These are phyloP conservation scores for Trypanosoma brucei DNA, from an alignment of 208 protist genomes.

Conservation along the genomic window DNA sequence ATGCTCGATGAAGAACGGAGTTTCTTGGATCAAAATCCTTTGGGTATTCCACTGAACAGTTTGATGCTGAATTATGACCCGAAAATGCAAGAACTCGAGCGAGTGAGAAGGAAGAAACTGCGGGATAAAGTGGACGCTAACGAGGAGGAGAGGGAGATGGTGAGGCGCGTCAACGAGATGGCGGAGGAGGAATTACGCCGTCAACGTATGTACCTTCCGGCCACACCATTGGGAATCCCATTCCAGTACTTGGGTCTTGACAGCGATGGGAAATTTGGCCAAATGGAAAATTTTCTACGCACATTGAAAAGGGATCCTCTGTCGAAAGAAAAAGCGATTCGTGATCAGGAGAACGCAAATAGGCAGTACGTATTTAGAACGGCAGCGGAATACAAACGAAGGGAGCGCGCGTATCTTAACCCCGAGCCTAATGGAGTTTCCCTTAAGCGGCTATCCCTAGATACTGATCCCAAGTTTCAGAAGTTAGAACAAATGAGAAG, in stretches of 20 bases:
- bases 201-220: slow-evolving; percentile 62
- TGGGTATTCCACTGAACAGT: slow-evolving; percentile 32
- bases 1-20: slow-evolving; percentile 44
- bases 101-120: slow-evolving; percentile 35
- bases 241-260: slow-evolving; percentile 56
- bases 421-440: slow-evolving; percentile 68
- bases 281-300: slow-evolving; percentile 37
- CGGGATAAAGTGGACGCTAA: slow-evolving; percentile 27
- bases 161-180: slow-evolving; percentile 51
- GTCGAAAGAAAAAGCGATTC: slow-evolving; percentile 15
- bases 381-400: slow-evolving; percentile 34
- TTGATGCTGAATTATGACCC: slow-evolving; percentile 44
- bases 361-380: slow-evolving; percentile 50
- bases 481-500: slow-evolving; percentile 58
- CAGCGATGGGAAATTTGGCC: slow-evolving; percentile 50
- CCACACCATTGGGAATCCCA: slow-evolving; percentile 61
- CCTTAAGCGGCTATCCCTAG: slow-evolving; percentile 50
- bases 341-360: slow-evolving; percentile 39
- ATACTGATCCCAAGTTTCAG: slow-evolving; percentile 56
- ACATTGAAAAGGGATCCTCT: slow-evolving; percentile 21
- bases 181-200: slow-evolving; percentile 41
- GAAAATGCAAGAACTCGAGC: slow-evolving; percentile 63
- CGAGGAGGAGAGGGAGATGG: slow-evolving; percentile 58
- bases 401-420: slow-evolving; percentile 62
- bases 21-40: slow-evolving; percentile 50